Base-by-base conservation (phyloP, 208 protist genomes). In the Leishmania braziliensis region DNA sequence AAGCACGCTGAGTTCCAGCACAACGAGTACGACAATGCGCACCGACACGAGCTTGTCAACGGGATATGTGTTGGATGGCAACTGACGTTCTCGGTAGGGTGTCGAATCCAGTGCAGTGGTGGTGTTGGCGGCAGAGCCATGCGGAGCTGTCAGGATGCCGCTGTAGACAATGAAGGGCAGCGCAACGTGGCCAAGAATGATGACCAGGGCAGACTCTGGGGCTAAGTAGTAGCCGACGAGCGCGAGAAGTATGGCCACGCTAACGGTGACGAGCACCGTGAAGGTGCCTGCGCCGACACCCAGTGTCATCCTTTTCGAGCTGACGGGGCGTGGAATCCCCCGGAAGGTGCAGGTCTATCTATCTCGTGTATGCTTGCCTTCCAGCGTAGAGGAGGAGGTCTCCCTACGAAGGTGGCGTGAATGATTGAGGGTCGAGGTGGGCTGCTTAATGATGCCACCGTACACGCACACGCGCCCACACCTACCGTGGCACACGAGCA, bases 91-190 rank as follows among this genome's bases (percentile, higher is more conserved):
- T 48, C 88, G 85, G 77, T 91, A 95, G 46, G 82, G 79, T 3
- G 79, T 87, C 50, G 56, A 36, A 20, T 69, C 71, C 1, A 9
- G 5, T 14, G 77, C 79, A 4, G 77, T 69, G 9, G 78, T 70
- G 14, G 50, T 60, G 75, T 60, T 65, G 0, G 71, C 50, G 5
- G 23, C 20, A 50, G 80, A 39, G 43, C 43, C 65, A 51, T 72
- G 78, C 16, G 90, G 87, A 14, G 88, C 86, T 20, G 88, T 91
- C 20, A 95, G 58, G 72, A 97, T 95, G 81, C 87, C 92, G 63
- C 89, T 92, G 79, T 93, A 96, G 51, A 96, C 91, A 74, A 94
- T 88, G 36, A 96, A 88, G 18, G 94, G 94, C 39, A 97, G 71
- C 46, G 84, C 36, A 23, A 93, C 50, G 75, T 81, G 90, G 33